A percentile compares a stretch with the other conserved stretches of the same genome.
Evolutionary conservation across 2,329 filamentous ascomycete species (phyloP).

Genomic region (Calonectria pseudoreteaudii): DNA sequence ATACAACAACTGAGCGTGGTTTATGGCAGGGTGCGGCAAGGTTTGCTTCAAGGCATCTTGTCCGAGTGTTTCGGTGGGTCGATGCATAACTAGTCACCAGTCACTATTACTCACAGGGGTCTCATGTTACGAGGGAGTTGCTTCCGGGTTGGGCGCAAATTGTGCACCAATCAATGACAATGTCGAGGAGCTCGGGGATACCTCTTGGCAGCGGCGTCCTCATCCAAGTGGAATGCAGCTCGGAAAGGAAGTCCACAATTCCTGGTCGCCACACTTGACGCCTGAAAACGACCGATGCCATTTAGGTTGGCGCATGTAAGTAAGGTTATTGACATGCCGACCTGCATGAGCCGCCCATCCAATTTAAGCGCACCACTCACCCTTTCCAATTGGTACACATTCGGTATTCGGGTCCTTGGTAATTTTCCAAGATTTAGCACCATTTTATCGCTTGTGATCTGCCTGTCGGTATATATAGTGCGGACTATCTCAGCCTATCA

Average conservation of each 20-base stretch:
- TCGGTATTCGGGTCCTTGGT: not conserved
- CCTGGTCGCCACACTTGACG: too few species aligned
- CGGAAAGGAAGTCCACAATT: not conserved
- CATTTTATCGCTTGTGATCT: not conserved
- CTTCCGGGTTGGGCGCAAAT: not conserved
- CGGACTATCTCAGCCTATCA: not conserved
- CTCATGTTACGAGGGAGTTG: not conserved
- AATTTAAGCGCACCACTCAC: not conserved
- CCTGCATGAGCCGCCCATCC: not conserved
- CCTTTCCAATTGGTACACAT: not conserved
- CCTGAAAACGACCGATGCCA: not conserved
- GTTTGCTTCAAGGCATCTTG: not conserved
- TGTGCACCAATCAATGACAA: not conserved
- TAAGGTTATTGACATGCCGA: not conserved
- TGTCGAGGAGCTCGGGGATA: not conserved
- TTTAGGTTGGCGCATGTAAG: not conserved
- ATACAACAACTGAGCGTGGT: not conserved
- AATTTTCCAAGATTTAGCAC: too few species aligned
- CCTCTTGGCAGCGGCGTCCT: not conserved
- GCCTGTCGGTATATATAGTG: not conserved
- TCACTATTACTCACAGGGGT: not conserved
- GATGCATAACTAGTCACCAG: not conserved
- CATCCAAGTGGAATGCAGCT: not conserved
- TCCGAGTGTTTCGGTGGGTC: not conserved
- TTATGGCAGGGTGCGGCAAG: not conserved